phyloP scores from a whole-genome alignment of 441 rosid genomes.

The Erodium trifolium region DNA sequence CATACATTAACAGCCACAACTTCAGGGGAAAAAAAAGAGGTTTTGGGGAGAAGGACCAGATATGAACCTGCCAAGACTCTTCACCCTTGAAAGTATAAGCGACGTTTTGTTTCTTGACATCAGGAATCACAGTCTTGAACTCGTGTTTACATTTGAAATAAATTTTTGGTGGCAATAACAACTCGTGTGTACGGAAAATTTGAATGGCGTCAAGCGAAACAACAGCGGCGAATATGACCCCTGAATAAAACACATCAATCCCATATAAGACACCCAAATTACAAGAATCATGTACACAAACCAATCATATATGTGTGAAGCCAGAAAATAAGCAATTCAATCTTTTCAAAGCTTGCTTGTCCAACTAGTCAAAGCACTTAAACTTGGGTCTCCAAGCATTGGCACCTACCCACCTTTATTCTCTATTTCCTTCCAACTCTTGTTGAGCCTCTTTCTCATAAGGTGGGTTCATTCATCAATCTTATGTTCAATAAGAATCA shows the following conservation, averaged over 20 bases:
- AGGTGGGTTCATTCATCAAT: no score
- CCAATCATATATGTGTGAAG: not conserved
- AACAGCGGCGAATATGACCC: slow-evolving; percentile 32
- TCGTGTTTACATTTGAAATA: slow-evolving; percentile 77
- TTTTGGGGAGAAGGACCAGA: not conserved
- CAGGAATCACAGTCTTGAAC: slow-evolving; percentile 52
- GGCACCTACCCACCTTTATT: no score
- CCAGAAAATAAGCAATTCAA: not conserved
- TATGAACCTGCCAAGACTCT: slow-evolving; percentile 82
- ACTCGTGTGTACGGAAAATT: slow-evolving; percentile 62
- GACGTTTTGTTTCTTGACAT: slow-evolving; percentile 39
- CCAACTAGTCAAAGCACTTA: no score
- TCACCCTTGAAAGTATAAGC: slow-evolving; percentile 54
- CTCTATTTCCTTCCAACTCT: no score
- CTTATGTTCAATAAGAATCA: no score
- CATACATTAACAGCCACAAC: not conserved
- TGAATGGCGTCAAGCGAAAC: slow-evolving; percentile 58
- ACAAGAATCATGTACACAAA: not conserved
- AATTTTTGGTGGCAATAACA: slow-evolving; percentile 50
- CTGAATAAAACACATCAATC: slow-evolving; percentile 29
- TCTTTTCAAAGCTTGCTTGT: no score
- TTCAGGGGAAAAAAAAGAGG: no score
- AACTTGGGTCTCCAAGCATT: no score
- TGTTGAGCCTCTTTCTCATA: no score
- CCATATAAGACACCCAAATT: no score